Percentiles rank a stretch among this genome's conserved stretches.
Evolutionary conservation across 2,329 filamentous ascomycete species (phyloP).

Genomic region (Talaromyces verruculosus): DNA sequence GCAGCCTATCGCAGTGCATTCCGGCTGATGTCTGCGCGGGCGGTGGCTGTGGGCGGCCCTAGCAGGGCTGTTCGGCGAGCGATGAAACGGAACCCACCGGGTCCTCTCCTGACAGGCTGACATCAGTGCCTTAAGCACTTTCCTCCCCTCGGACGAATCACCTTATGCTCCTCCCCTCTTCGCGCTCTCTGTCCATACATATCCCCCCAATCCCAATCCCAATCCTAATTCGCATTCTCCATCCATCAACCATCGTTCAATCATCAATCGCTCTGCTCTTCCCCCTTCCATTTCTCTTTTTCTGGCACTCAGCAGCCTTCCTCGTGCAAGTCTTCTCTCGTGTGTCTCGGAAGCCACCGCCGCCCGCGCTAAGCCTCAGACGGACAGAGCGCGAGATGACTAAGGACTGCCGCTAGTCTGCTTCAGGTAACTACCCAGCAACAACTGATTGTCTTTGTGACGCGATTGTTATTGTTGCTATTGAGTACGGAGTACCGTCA

Average conservation of each 20-base stretch:
- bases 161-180: not conserved
- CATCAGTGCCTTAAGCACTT: not conserved
- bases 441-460: constrained; percentile 11
- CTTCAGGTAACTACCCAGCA: constrained; percentile 9
- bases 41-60: constrained; percentile 12
- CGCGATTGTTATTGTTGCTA: constrained; percentile 4
- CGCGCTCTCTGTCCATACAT: constrained; percentile 1
- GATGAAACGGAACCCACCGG: constrained; percentile 10
- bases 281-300: not conserved
- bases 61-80: not conserved
- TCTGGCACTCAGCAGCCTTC: not conserved
- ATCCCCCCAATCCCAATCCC: constrained; percentile 24
- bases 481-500: constrained; percentile 3
- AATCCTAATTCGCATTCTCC: constrained; percentile 3
- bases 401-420: constrained; percentile 2
- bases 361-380: not conserved
- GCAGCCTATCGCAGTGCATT: constrained; percentile 13
- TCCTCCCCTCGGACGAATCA: constrained; percentile 3
- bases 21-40: not conserved
- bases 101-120: not conserved
- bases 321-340: not conserved
- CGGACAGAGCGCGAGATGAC: not conserved
- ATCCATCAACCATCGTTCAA: constrained; percentile 2
- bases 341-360: constrained; percentile 5
- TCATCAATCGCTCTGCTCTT: not conserved